phyloP scores from a whole-genome alignment of 1,284 basidiomycete species.

The Schizophyllum commune region DNA sequence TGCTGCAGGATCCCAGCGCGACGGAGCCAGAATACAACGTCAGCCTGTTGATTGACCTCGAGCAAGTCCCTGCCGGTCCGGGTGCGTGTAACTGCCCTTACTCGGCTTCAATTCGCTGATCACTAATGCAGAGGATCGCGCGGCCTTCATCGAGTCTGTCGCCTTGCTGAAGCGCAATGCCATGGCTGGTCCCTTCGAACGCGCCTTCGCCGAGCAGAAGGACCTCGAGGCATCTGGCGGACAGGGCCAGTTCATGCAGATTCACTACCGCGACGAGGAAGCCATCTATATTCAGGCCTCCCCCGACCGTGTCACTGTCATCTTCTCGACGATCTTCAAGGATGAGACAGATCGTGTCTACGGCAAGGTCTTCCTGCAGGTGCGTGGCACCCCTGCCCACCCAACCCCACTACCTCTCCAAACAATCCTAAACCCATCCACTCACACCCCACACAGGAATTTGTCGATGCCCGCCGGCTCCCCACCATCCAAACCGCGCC shows the following conservation, averaged over 20 bases:
- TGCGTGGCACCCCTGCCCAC: conserved; percentile 25
- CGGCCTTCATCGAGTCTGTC: conserved; percentile 75
- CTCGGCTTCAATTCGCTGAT: background rate
- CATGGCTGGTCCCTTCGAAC: conserved; percentile 91
- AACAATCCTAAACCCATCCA: background rate
- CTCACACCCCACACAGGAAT: conserved; percentile 60
- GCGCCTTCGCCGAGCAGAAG: conserved; percentile 84
- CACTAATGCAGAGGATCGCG: conserved; percentile 59
- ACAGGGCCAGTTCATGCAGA: conserved; percentile 84
- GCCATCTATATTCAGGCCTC: conserved; percentile 94
- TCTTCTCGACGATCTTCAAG: conserved; percentile 95
- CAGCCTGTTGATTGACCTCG: conserved; percentile 82
- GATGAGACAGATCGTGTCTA: conserved; percentile 98
- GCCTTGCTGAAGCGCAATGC: conserved; percentile 91
- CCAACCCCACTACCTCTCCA: background rate
- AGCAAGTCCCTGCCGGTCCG: conserved; percentile 69
- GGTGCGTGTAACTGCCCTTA: conserved; percentile 47
- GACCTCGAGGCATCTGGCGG: conserved; percentile 77
- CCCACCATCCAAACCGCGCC: conserved; percentile 95
- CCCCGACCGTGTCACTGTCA: conserved; percentile 93
- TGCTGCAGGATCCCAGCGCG: conserved; percentile 41
- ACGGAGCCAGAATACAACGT: conserved; percentile 87
- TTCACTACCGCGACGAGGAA: conserved; percentile 96
- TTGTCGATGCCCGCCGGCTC: conserved; percentile 92
- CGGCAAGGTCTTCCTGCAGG: conserved; percentile 96